These are phyloP conservation scores for Fusarium torreyae DNA, from an alignment of 2,329 filamentous ascomycete species.

Conservation along the genomic window DNA sequence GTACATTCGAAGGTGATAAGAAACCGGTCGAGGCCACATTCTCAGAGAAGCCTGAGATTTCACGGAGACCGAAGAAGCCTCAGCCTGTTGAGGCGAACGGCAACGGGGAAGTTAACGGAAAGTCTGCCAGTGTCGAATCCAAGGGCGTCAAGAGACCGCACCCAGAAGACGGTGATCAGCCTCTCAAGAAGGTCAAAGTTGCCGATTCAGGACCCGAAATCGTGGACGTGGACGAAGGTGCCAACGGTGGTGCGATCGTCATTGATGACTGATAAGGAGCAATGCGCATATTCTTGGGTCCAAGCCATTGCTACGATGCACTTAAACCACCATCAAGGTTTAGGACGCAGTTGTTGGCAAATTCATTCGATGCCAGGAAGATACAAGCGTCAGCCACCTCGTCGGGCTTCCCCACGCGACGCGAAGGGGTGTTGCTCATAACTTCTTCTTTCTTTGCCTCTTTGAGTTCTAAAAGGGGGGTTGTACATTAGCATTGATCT, in stretches of 20 bases:
- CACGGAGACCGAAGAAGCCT: constrained; percentile 66
- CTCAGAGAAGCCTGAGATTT: constrained; percentile 64
- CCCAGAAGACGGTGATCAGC: constrained; percentile 60
- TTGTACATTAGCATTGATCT: constrained; percentile 59
- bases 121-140: constrained; percentile 53
- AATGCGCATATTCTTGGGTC: constrained; percentile 23
- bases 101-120: constrained; percentile 58
- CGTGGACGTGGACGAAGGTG: constrained; percentile 63
- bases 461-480: constrained; percentile 54
- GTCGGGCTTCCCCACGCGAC: constrained; percentile 76
- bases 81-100: constrained; percentile 58
- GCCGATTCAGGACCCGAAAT: constrained; percentile 57
- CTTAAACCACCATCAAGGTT: constrained; percentile 90
- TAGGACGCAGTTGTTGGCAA: constrained; percentile 88
- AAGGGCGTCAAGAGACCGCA: constrained; percentile 64
- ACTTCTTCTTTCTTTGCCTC: too few relatives aligned
- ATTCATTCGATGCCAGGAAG: constrained; percentile 83
- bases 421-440: constrained; percentile 68
- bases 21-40: constrained; percentile 69
- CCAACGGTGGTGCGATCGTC: constrained; percentile 72
- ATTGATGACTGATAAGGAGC: constrained; percentile 69
- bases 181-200: constrained; percentile 66
- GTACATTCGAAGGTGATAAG: constrained; percentile 60
- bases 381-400: constrained; percentile 88
- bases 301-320: constrained; percentile 64